Base-by-base conservation (phyloP, 441 rosid genomes). In the Populus tomentosa region DNA sequence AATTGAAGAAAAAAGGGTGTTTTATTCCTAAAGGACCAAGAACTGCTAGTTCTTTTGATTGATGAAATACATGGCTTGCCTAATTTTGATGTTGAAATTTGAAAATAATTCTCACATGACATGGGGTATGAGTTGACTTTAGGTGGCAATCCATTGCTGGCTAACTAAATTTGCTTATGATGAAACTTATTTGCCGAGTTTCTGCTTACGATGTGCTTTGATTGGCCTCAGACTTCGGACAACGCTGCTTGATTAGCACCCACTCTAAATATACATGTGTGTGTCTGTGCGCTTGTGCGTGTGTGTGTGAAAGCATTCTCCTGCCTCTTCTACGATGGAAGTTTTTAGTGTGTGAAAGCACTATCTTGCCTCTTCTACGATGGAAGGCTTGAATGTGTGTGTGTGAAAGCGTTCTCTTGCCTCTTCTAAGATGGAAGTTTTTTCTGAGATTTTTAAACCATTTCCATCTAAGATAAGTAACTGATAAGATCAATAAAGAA, bases 1-100 rank as follows among this genome's bases (percentile, higher is more conserved):
- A 5, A 50, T 50, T 50, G 59, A 50, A 50, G 59, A 50, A 50
- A 50, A 50, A 50, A 50, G 59, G 59, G 59, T 16, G n/a, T 16
- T 50, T 50, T 50, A 5, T 14, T 50, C 20, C 20, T 50, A 0
- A 16, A 14, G n/a, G n/a, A 50, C 20, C 59, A 50, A 50, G 59
- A 46, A 18, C 3, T 53, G 42, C 21, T 64, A 28, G 24, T 66
- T 5, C 16, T 42, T 5, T 67, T 21, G 46, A 75, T 75, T 18
- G 26, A 46, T 72, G 67, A 68, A 5, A 50, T 71, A 23, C 0
- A 11, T 66, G 50, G 14, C 53, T 71, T 28, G 16, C 61, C 21
- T 59, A 59, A 6, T 46, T 63, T 73, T 56, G 69, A 78, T 53
- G 21, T 70, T 70, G 59, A 69, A 70, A 32, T 38, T 65, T 50